phyloP scores from a whole-genome alignment of 1,139 yeast genomes.

The Geotrichum fermentans region DNA sequence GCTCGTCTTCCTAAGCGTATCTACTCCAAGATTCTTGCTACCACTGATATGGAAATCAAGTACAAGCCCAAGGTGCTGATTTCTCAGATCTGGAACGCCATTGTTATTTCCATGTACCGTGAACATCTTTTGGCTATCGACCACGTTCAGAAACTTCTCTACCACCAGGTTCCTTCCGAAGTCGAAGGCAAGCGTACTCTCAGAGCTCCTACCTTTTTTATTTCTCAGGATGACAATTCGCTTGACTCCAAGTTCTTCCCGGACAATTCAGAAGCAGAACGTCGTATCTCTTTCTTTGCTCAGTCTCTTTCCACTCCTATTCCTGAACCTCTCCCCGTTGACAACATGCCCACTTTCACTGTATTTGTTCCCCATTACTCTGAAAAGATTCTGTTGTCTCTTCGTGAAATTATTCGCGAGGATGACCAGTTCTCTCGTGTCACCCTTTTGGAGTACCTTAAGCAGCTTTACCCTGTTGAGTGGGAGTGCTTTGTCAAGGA shows the following conservation, averaged over 20 bases:
- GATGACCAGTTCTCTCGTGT: slow-evolving; percentile 98
- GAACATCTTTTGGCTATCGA: slow-evolving; percentile 96
- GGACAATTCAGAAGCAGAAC: slow-evolving; percentile 92
- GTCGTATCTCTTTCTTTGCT: slow-evolving; percentile 98
- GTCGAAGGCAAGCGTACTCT: slow-evolving; percentile 96
- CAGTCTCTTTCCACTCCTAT: slow-evolving; percentile 97
- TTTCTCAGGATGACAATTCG: slow-evolving; percentile 94
- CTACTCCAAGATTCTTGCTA: slow-evolving; percentile 92
- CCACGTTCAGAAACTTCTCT: slow-evolving; percentile 92
- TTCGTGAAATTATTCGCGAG: slow-evolving; percentile 96
- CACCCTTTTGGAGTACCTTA: slow-evolving; percentile 89
- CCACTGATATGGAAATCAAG: slow-evolving; percentile 98
- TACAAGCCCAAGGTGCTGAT: slow-evolving; percentile 97
- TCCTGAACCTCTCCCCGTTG: slow-evolving; percentile 97
- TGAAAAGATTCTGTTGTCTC: slow-evolving; percentile 88
- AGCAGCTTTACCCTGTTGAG: slow-evolving; percentile 96
- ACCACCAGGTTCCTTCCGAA: slow-evolving; percentile 92
- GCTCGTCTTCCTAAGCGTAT: slow-evolving; percentile 97
- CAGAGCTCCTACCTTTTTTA: slow-evolving; percentile 98
- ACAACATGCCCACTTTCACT: slow-evolving; percentile 98
- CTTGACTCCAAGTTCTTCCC: slow-evolving; percentile 96
- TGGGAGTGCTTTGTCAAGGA: slow-evolving; percentile 99
- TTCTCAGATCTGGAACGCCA: slow-evolving; percentile 98
- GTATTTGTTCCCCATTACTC: slow-evolving; percentile 97
- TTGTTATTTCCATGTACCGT: slow-evolving; percentile 96